phyloP scores from a whole-genome alignment of 106 monocot species.

The Alisma plantagoaquatica region DNA sequence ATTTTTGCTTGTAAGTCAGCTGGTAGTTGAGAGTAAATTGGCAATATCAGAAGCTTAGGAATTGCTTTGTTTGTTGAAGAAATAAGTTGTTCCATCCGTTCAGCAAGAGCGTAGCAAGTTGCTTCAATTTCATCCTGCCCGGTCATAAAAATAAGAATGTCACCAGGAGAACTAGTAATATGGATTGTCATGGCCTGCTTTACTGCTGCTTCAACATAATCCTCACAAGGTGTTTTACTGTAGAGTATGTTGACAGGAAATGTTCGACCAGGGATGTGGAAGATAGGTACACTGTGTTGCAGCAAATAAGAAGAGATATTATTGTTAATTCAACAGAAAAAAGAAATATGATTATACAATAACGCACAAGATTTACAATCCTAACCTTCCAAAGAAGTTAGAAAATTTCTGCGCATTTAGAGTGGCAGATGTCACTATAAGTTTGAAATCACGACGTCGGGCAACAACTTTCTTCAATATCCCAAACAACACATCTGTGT shows the following conservation, averaged over 20 bases:
- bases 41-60: conserved; percentile 78
- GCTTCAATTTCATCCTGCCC: conserved; percentile 98
- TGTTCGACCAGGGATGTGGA: conserved; percentile 87
- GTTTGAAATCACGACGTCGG: conserved; percentile 85
- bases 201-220: conserved; percentile 97
- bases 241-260: conserved; percentile 86
- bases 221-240: conserved; percentile 93
- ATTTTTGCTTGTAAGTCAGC: conserved; percentile 95
- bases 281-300: conserved; percentile 82
- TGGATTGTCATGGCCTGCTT: conserved; percentile 95
- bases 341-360: too few species aligned
- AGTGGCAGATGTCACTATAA: conserved; percentile 98
- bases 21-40: conserved; percentile 93
- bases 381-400: conserved; percentile 88
- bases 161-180: conserved; percentile 80
- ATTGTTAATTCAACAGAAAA: too few species aligned
- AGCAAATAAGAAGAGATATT: conserved; percentile 3
- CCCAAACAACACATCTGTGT: conserved; percentile 91
- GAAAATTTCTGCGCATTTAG: conserved; percentile 93
- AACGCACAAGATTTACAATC: too few species aligned
- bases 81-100: conserved; percentile 76
- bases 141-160: conserved; percentile 97
- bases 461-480: conserved; percentile 95
- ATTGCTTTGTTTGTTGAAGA: conserved; percentile 61
- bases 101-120: conserved; percentile 87